Conservation (phyloP, 441 rosid species). For the Hypseocharis bilobata region DNA sequence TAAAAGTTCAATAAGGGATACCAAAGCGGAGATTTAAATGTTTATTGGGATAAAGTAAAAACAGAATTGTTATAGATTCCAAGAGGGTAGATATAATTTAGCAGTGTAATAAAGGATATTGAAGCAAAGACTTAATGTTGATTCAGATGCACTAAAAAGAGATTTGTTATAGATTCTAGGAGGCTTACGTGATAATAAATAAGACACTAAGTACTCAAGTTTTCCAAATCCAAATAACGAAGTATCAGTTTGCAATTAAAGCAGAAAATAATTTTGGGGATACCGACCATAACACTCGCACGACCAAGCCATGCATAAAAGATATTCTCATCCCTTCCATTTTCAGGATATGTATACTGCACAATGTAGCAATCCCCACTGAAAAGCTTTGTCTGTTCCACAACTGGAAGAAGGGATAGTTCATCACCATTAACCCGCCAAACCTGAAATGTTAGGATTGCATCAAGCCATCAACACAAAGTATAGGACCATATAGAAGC, state of each 20-base stretch:
- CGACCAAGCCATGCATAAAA: slow-evolving; percentile 73
- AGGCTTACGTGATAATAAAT: neutral
- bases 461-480: slow-evolving; percentile 6
- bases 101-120: neutral
- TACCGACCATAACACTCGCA: slow-evolving; percentile 47
- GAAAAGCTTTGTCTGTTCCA: slow-evolving; percentile 63
- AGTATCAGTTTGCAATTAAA: neutral
- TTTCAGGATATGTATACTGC: slow-evolving; percentile 64
- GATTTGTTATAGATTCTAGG: neutral
- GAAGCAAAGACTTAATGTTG: neutral
- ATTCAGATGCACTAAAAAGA: neutral
- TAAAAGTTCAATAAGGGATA: slow-evolving; percentile 6
- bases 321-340: slow-evolving; percentile 57
- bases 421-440: slow-evolving; percentile 62
- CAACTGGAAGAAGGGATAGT: slow-evolving; percentile 42
- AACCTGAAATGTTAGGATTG: slow-evolving; percentile 38
- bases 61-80: neutral
- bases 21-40: neutral
- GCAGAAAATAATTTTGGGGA: neutral
- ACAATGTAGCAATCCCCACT: slow-evolving; percentile 79
- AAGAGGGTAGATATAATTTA: neutral
- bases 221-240: slow-evolving; percentile 11
- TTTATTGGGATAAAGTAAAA: neutral
- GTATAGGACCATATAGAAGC: slow-evolving; percentile 7
- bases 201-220: slow-evolving; percentile 5